These are phyloP conservation scores for Mycena metata DNA, from an alignment of 768 basidiomycete species.

Conservation along the genomic window DNA sequence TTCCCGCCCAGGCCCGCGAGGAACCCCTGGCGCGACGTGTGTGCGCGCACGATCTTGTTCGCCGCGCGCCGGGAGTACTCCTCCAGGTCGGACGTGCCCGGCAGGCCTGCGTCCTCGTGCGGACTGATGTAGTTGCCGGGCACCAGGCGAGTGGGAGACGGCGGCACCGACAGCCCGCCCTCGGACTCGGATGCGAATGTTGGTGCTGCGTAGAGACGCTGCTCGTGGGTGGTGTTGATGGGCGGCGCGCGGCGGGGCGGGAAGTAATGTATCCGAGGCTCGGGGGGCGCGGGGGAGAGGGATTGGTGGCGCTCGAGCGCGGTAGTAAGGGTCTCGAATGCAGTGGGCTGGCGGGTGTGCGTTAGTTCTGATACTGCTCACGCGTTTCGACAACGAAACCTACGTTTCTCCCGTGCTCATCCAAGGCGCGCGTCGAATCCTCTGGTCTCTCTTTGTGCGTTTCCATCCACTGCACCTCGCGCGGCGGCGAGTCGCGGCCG, in stretches of 20 bases:
- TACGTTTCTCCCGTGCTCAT: constrained; percentile 69
- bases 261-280: constrained; percentile 47
- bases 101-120: constrained; percentile 74
- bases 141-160: constrained; percentile 50
- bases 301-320: constrained; percentile 67
- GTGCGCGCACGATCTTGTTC: constrained; percentile 58
- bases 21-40: constrained; percentile 50
- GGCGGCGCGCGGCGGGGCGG: constrained; percentile 40
- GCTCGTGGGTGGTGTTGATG: background rate
- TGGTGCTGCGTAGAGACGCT: constrained; percentile 20
- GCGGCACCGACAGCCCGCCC: constrained; percentile 37
- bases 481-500: constrained; percentile 53
- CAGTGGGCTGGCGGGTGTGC: constrained; percentile 54
- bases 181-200: constrained; percentile 35
- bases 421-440: constrained; percentile 56
- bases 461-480: constrained; percentile 67
- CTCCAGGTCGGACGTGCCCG: constrained; percentile 49
- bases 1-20: constrained; percentile 13
- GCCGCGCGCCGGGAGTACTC: constrained; percentile 51
- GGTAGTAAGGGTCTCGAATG: constrained; percentile 62
- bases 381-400: constrained; percentile 35
- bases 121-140: constrained; percentile 73
- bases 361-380: too few species aligned
- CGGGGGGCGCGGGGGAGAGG: constrained; percentile 20
- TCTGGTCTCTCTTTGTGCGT: constrained; percentile 34